Evolutionary conservation across 257 asterid genomes (phyloP).

Genomic region (Anisodus tanguticus): DNA sequence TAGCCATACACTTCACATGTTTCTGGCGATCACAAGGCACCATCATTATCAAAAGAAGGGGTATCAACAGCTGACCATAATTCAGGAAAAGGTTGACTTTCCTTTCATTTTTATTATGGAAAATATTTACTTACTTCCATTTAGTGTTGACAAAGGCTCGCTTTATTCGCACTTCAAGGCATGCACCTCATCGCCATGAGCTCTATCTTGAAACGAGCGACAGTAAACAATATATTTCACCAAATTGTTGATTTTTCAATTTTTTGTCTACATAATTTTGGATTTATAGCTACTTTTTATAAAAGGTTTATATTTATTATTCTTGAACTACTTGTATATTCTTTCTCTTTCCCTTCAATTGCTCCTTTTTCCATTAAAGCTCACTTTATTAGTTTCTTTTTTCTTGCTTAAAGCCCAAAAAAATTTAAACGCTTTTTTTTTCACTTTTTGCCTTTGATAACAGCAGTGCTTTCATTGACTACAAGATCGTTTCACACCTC

Average conservation of each 20-base stretch:
- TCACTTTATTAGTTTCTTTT: not conserved
- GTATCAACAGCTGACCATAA: not conserved
- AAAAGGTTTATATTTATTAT: not conserved
- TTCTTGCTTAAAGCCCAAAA: not conserved
- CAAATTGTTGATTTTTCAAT: not conserved
- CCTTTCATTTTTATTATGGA: not conserved
- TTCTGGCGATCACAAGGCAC: no score
- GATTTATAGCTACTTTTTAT: not conserved
- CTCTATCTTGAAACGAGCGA: not conserved
- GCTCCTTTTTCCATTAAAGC: not conserved
- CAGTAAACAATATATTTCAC: no score
- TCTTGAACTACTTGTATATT: no score
- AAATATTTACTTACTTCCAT: not conserved
- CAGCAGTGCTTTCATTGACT: not conserved
- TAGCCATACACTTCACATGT: no score
- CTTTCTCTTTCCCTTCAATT: no score
- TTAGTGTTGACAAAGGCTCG: not conserved
- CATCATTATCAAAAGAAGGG: not conserved
- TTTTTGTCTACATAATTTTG: not conserved
- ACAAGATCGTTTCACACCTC: not conserved
- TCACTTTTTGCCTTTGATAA: not conserved
- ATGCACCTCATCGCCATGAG: not conserved
- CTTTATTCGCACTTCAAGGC: not conserved
- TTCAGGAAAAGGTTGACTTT: not conserved
- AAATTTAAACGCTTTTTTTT: not conserved